Base-by-base conservation (phyloP, 78 protist genomes). In the Dictyostelium brefeldianum region DNA sequence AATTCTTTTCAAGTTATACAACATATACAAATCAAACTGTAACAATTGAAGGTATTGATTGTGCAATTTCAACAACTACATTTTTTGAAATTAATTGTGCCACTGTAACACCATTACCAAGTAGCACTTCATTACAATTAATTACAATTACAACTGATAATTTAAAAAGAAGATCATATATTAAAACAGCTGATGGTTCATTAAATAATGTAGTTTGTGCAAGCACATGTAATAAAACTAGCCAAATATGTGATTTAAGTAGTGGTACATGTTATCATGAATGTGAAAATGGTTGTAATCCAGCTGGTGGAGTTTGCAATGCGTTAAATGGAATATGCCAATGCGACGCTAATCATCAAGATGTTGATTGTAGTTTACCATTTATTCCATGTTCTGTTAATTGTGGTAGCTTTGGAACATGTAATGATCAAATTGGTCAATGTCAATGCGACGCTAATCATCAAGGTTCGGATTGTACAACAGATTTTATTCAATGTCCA, bases 261-360 rank as follows among this genome's bases (percentile, higher is more conserved):
- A 27, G 47, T 14, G 75, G 75, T 67, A 29, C 48, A 14, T 67
- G 75, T 67, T 62, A 62, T 62, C 11, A 20, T 31, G 10, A 11
- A 9, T 71, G 79, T 71, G 54, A 51, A 75, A 75, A 75, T 48
- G 62, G 50, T 48, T 75, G 81, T 75, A 48, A 46, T 4, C 17
- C 43, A 0, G n/a, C 18, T 48, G 81, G 81, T 50, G 5, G 5
- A 14, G 2, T 2, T 3, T 75, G 81, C 25, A 27, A 25, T 12
- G 27, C 25, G 10, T 2, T 0, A 8, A 46, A n/a, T 2, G 48
- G 81, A 14, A n/a, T 41, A n/a, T 75, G 81, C 50, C 6, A 25
- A 22, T 22, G 54, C 50, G 22, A 48, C 2, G 4, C 75, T 5
- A 31, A 31, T 67, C 47, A 36, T 67, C 43, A 31, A 67, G 75